These are phyloP conservation scores for Pelargonium myrrhifolium DNA, from an alignment of 441 rosid genomes.

Conservation along the genomic window DNA sequence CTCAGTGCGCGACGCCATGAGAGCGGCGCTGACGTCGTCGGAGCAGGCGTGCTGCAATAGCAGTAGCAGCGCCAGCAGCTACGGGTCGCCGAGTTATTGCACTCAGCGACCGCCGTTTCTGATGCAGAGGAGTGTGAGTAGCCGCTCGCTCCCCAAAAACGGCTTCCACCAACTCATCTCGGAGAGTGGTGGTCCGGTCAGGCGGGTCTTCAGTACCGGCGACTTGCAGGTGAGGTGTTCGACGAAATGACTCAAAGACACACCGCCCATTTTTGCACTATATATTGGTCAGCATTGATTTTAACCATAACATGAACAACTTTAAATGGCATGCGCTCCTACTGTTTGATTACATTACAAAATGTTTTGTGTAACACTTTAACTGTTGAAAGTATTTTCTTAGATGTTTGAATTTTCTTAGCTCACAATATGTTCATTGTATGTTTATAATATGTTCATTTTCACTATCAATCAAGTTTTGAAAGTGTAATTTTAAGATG, in stretches of 20 bases:
- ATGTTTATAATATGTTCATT: too few species aligned
- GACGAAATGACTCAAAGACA: neutral
- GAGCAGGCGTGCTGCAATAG: constrained; percentile 2
- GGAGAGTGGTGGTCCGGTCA: constrained; percentile 39
- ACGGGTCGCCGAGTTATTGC: constrained; percentile 43
- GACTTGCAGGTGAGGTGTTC: constrained; percentile 38
- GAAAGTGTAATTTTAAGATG: too few species aligned
- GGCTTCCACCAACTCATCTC: constrained; percentile 25
- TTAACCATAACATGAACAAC: neutral
- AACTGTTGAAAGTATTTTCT: too few species aligned
- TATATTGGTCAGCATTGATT: neutral
- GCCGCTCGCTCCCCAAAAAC: constrained; percentile 41
- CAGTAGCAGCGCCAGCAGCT: constrained; percentile 39
- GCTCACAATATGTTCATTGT: too few species aligned
- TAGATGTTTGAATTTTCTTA: too few species aligned
- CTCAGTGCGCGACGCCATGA: too few species aligned
- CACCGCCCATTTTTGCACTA: neutral
- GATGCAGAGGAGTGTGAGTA: constrained; percentile 63
- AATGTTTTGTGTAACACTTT: too few species aligned
- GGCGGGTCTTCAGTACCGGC: constrained; percentile 71
- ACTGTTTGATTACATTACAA: too few species aligned
- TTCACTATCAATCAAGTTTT: too few species aligned
- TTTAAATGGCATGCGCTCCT: too few species aligned
- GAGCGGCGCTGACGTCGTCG: constrained; percentile 11
- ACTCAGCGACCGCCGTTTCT: constrained; percentile 29